Evolutionary conservation across 2,329 filamentous ascomycete species (phyloP), one percentile per base, ranked within the genome.

Genomic region (Arthrobotrys iridis): DNA sequence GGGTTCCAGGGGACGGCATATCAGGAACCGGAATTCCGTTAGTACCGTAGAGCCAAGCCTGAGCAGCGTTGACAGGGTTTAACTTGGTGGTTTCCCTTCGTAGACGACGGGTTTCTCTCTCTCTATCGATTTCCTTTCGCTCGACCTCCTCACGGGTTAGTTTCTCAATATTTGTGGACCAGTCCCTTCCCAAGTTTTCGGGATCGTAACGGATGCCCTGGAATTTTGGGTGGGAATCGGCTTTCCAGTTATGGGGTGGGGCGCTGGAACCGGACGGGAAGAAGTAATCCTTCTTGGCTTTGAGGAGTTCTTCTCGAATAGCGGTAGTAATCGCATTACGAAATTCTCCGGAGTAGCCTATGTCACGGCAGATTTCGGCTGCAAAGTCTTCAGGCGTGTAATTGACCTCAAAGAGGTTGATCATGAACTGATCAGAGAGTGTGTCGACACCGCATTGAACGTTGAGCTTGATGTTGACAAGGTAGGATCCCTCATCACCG

Each of bases 101-200:
- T 77, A 97, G 84, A 72, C 95, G 87, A 71, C 95, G 87, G 40
- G 97, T 91, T 82, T 98, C 93, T 65, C 95, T 87, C 82, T 99
- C 95, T 43, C 95, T 88, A 81, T 99, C 95, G 59, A 93, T 93
- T 82, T 99, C 95, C 26, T 95, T 88, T 84, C 96, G 96, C 83
- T 99, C 95, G 63, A 99, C 98, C 81, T 99, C 95, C 79, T 99
- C 95, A 79, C 97, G 96, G 40, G 90, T 93, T 1, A 99, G 84
- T 0, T 87, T 85, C 81, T 94, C 92, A 6, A 95, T 86, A 83
- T 91, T 92, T 4, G 92, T 91, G 80, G 93, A 91, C 92, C 92
- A 95, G 76, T 91, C 90, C 77, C 92, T 90, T 5, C 88, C 93
- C 2, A 98, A 86, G 72, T 93, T 90, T 80, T 98, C 95, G 1